Percentiles rank a stretch among this genome's conserved stretches.
Conservation (phyloP, 495 filamentous ascomycete genomes). For the Aspergillus coremiiformis region DNA sequence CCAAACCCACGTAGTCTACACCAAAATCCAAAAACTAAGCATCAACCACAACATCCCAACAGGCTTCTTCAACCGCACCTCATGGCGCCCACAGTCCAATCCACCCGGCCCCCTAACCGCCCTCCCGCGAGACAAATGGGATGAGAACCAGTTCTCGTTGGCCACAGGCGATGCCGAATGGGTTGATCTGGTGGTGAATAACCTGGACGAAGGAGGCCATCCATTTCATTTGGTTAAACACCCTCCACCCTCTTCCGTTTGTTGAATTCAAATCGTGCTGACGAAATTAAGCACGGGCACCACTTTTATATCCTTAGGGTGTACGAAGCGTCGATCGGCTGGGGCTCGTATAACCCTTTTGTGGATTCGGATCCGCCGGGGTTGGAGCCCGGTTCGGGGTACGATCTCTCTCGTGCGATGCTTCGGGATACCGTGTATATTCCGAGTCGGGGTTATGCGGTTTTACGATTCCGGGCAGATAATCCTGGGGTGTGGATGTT, state of each 20-base stretch:
- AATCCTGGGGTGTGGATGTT: slow-evolving; percentile 55
- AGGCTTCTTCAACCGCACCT: slow-evolving; percentile 44
- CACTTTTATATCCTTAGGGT: slow-evolving; percentile 66
- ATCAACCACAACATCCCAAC: slow-evolving; percentile 34
- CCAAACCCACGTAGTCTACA: slow-evolving; percentile 43
- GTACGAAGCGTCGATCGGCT: slow-evolving; percentile 24
- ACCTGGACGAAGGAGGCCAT: slow-evolving; percentile 43
- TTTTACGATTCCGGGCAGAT: slow-evolving; percentile 58
- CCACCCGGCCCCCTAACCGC: slow-evolving; percentile 24
- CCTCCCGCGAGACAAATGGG: slow-evolving; percentile 32
- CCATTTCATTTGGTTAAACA: slow-evolving; percentile 46
- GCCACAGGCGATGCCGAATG: slow-evolving; percentile 22
- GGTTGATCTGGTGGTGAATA: slow-evolving; percentile 47
- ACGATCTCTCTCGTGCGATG: slow-evolving; percentile 23
- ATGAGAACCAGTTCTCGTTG: slow-evolving; percentile 34
- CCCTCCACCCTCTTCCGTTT: background rate
- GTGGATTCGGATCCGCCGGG: slow-evolving; percentile 26
- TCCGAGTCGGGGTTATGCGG: slow-evolving; percentile 49
- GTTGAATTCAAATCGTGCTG: too few species aligned
- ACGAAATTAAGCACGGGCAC: slow-evolving; percentile 63
- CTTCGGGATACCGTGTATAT: slow-evolving; percentile 52
- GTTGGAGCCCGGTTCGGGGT: slow-evolving; percentile 24
- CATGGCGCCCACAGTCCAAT: slow-evolving; percentile 32
- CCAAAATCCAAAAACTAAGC: slow-evolving; percentile 39
- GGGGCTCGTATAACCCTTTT: slow-evolving; percentile 43